Evolutionary conservation across 1,139 yeast species (phyloP).

Genomic region (Eremothecium sinecaudum): DNA sequence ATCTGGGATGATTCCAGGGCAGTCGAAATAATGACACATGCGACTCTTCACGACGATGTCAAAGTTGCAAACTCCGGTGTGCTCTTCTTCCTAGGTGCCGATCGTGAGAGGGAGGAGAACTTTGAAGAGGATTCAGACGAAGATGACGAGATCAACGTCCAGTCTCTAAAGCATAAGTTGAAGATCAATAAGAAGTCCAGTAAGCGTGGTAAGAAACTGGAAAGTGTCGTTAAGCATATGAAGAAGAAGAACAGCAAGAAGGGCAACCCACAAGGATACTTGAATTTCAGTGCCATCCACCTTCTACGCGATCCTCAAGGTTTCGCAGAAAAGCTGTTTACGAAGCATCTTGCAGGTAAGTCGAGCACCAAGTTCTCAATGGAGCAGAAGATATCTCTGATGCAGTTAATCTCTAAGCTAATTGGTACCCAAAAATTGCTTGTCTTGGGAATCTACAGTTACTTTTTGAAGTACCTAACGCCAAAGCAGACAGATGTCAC

Average conservation of each 20-base stretch:
- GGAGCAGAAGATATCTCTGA: conserved; percentile 80
- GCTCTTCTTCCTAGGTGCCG: conserved; percentile 86
- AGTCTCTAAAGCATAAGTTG: conserved; percentile 67
- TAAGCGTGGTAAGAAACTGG: conserved; percentile 71
- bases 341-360: conserved; percentile 60
- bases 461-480: conserved; percentile 76
- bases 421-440: conserved; percentile 92
- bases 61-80: conserved; percentile 90
- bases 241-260: conserved; percentile 49
- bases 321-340: conserved; percentile 77
- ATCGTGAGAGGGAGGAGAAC: conserved; percentile 83
- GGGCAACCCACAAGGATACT: conserved; percentile 54
- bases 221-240: conserved; percentile 55
- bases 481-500: conserved; percentile 94
- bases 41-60: conserved; percentile 74
- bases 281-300: conserved; percentile 92
- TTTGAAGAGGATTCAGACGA: conserved; percentile 64
- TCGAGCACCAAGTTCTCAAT: conserved; percentile 56
- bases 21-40: conserved; percentile 94
- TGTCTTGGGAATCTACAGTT: conserved; percentile 81
- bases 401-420: conserved; percentile 78
- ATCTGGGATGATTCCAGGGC: conserved; percentile 97
- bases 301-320: conserved; percentile 94
- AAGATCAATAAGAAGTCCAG: conserved; percentile 74
- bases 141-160: conserved; percentile 63